Evolutionary conservation across 2,329 filamentous ascomycete genomes (phyloP).

Genomic region (Sordariomycetes sp.): DNA sequence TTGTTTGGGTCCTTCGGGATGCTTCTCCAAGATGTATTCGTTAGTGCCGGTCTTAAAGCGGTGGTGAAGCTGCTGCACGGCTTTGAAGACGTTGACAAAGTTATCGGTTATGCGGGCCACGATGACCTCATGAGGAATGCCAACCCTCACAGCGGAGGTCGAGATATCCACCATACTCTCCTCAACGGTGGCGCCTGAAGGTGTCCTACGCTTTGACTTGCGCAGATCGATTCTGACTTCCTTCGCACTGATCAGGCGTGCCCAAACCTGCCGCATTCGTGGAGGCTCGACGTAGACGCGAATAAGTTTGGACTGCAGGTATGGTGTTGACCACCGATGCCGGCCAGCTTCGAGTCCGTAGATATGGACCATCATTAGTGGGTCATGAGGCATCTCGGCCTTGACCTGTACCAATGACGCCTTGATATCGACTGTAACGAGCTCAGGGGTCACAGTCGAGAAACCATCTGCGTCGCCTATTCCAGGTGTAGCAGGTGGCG

Average conservation of each 20-base stretch:
- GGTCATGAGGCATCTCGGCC: constrained; percentile 78
- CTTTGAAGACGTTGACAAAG: constrained; percentile 77
- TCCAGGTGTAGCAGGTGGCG: constrained; percentile 23
- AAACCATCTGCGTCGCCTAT: constrained; percentile 18
- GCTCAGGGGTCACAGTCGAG: constrained; percentile 40
- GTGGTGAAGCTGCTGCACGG: constrained; percentile 83
- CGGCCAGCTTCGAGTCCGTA: constrained; percentile 74
- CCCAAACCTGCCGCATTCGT: constrained; percentile 76
- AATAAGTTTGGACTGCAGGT: constrained; percentile 65
- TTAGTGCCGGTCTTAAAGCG: constrained; percentile 81
- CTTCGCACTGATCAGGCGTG: constrained; percentile 76
- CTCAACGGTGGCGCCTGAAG: constrained; percentile 47
- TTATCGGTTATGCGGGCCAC: constrained; percentile 93
- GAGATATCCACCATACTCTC: constrained; percentile 79
- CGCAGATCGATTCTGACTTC: constrained; percentile 71
- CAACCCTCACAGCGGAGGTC: constrained; percentile 77
- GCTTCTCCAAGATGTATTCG: constrained; percentile 80
- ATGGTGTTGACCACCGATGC: constrained; percentile 82
- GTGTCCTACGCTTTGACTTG: constrained; percentile 61
- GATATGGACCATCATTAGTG: constrained; percentile 83
- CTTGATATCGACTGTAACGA: constrained; percentile 76
- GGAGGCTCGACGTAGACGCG: constrained; percentile 86
- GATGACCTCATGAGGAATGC: constrained; percentile 83
- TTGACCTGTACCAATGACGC: constrained; percentile 79
- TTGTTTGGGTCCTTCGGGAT: constrained; percentile 74